Percentiles rank a stretch among this genome's conserved stretches.
These are phyloP conservation scores for Blepharisma stoltei DNA, from an alignment of 73 alveolate species.

Conservation along the genomic window DNA sequence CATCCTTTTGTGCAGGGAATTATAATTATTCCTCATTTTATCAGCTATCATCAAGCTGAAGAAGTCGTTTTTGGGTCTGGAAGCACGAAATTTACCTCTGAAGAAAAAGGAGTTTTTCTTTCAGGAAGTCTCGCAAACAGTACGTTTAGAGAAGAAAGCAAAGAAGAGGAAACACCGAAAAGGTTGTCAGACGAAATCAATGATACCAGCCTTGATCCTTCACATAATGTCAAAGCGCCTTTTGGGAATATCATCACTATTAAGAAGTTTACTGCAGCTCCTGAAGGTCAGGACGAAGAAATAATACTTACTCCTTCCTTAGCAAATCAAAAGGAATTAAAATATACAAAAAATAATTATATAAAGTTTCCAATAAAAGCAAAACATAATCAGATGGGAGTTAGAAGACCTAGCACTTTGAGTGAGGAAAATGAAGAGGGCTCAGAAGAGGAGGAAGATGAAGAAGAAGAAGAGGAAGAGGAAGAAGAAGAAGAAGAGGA, in stretches of 20 bases:
- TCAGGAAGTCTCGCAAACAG: background rate
- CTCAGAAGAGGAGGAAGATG: too few relatives aligned
- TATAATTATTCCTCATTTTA: background rate
- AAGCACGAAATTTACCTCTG: background rate
- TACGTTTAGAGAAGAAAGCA: background rate
- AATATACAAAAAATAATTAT: too few relatives aligned
- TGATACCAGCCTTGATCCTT: background rate
- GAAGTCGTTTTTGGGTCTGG: background rate
- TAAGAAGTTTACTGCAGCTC: constrained; percentile 4
- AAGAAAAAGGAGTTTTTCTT: background rate
- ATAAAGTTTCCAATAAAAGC: too few relatives aligned
- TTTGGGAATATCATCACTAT: constrained; percentile 17
- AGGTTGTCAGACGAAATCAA: background rate
- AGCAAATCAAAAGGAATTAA: too few relatives aligned
- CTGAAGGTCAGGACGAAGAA: background rate
- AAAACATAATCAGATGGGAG: too few relatives aligned
- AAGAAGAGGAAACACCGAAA: background rate
- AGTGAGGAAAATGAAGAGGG: too few relatives aligned
- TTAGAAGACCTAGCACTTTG: too few relatives aligned
- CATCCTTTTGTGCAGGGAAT: constrained; percentile 29
- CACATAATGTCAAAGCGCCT: constrained; percentile 12
- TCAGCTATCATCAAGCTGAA: background rate
- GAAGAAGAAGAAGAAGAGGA: too few relatives aligned
- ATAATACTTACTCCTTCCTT: too few relatives aligned
- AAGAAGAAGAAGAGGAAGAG: too few relatives aligned